Base-by-base conservation (phyloP, 208 protist genomes). In the Leishmania gerbilli region DNA sequence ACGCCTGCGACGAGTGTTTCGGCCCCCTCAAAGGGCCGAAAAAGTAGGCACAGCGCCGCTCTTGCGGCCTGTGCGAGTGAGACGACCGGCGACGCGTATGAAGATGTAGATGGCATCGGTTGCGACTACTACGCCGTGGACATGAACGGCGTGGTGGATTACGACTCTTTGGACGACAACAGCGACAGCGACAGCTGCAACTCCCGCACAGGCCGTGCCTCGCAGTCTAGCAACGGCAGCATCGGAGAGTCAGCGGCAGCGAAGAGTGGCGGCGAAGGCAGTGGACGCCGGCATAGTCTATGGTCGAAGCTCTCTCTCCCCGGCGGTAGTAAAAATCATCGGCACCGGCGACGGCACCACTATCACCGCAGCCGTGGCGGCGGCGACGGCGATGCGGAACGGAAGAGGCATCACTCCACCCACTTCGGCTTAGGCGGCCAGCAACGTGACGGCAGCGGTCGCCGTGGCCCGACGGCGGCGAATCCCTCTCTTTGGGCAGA, bases 401-500 rank as follows among this genome's bases (percentile, higher is more conserved):
- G 37, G 68, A 8, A 51, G 68, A 13, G 21, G 7, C 42, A 31
- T 17, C 24, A 31, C 40, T 5, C 42, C 68, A 51, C 24, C 17
- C 9, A 31, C 42, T 45, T 45, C 42, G 42, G 42, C 34, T 21
- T 24, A 51, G 11, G 68, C 68, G 68, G 21, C 24, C 68, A 31
- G 40, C 24, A 31, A 3, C 62, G 62, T 40, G 31, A 31, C 62
- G 15, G 27, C 31, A 31, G 62, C 40, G 21, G 40, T n/a, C 31
- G 1, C 2, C 49, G 19, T 64, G 40, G 55, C 56, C 21, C 24
- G 19, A 47, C 74, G 24, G 40, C 34, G 40, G 45, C 67, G 56
- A 65, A 76, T 34, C 78, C 58, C 27, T 60, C 74, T 34, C 74
- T 24, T 15, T 86, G 82, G 82, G 31, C 78, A n/a, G 77, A 69